Conservation (phyloP, 345 rosid genomes). For the Populus deltoides region DNA sequence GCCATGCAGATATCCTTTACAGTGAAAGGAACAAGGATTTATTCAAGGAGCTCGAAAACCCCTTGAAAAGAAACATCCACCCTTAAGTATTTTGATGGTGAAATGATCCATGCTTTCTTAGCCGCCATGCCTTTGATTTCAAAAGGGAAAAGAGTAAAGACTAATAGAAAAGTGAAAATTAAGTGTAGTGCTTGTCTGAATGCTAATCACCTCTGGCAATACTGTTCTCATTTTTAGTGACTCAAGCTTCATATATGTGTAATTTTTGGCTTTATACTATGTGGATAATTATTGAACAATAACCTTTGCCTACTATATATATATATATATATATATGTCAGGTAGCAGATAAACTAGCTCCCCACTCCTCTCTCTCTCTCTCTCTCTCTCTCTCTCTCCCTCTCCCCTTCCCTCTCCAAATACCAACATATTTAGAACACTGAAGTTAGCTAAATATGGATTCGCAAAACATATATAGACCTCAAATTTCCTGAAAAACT, state of each 20-base stretch:
- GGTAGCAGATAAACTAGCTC: conserved; percentile 12
- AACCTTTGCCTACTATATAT: neutral
- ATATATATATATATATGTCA: conserved; percentile 1
- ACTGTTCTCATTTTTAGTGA: conserved; percentile 14
- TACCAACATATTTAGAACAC: neutral
- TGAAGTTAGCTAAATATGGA: neutral
- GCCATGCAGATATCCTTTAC: too few relatives aligned
- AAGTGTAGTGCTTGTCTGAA: neutral
- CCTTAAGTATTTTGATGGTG: neutral
- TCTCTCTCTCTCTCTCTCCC: neutral
- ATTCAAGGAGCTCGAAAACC: too few relatives aligned
- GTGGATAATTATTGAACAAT: conserved; percentile 15
- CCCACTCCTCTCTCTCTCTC: neutral
- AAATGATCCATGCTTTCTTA: neutral
- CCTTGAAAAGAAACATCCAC: too few relatives aligned
- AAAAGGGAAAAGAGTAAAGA: too few relatives aligned
- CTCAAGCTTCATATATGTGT: conserved; percentile 5
- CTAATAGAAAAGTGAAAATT: too few relatives aligned
- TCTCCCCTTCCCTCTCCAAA: neutral
- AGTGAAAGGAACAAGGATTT: too few relatives aligned
- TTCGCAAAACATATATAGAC: neutral
- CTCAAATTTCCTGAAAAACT: neutral
- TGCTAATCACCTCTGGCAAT: neutral
- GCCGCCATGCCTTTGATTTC: too few relatives aligned
- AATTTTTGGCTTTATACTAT: conserved; percentile 21